These are phyloP conservation scores for Iberis pinnata DNA, from an alignment of 345 rosid genomes.

Conservation along the genomic window DNA sequence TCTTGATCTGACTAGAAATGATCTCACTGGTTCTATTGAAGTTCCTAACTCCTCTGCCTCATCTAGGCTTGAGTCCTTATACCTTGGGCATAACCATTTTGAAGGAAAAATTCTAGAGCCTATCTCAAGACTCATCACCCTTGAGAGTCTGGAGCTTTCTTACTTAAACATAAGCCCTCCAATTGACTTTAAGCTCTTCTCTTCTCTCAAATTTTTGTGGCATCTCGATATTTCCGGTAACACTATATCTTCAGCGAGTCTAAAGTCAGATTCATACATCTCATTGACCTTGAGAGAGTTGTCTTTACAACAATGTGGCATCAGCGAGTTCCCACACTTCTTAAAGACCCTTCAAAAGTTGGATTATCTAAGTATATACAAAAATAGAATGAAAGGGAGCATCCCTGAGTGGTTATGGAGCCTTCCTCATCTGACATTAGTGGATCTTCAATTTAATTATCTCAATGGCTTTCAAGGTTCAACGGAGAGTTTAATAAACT, in stretches of 20 bases:
- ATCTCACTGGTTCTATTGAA: conserved; percentile 9
- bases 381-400: conserved; percentile 17
- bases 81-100: neutral
- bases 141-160: neutral
- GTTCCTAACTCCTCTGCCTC: conserved; percentile 4
- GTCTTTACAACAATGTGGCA: neutral
- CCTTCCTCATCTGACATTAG: conserved; percentile 7
- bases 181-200: neutral
- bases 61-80: conserved; percentile 5
- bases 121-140: conserved; percentile 13
- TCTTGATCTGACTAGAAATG: neutral
- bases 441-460: conserved; percentile 2
- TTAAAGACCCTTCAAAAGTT: conserved; percentile 7
- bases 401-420: conserved; percentile 27
- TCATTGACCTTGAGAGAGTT: neutral
- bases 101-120: conserved; percentile 5
- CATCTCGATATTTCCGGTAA: neutral
- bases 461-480: conserved; percentile 24
- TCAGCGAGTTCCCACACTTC: conserved; percentile 16
- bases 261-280: conserved; percentile 12
- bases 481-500: conserved; percentile 1
- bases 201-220: neutral
- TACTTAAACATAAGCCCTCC: neutral
- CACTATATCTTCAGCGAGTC: conserved; percentile 12
- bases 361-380: neutral